phyloP scores from a whole-genome alignment of 2,329 filamentous ascomycete genomes.

The Monosporascus sp. region DNA sequence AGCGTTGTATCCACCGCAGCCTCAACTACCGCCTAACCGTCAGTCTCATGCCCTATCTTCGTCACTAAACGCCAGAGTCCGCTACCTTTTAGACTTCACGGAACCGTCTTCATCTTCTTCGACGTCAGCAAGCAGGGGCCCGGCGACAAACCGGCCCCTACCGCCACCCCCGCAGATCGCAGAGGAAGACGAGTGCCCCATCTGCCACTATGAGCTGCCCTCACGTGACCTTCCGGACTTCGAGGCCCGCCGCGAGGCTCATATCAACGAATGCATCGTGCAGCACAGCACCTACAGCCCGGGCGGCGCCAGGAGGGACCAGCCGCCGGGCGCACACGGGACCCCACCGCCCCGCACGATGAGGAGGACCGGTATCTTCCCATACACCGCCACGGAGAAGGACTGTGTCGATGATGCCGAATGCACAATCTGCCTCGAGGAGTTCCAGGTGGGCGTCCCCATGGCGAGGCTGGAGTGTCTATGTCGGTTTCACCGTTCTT shows the following conservation, averaged over 20 bases:
- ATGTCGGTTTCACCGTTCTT: constrained; percentile 57
- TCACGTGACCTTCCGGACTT: constrained; percentile 47
- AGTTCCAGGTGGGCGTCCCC: constrained; percentile 55
- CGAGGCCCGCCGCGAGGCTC: constrained; percentile 50
- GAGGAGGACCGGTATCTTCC: constrained; percentile 56
- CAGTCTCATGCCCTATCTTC: constrained; percentile 5
- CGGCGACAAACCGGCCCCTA: constrained; percentile 27
- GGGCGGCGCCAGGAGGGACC: constrained; percentile 19
- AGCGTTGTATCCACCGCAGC: neutral
- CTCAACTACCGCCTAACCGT: constrained; percentile 13
- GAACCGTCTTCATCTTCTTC: constrained; percentile 28
- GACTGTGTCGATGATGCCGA: constrained; percentile 64
- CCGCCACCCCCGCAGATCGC: constrained; percentile 45
- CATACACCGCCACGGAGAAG: constrained; percentile 61
- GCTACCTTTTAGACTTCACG: constrained; percentile 26
- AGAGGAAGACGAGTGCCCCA: constrained; percentile 75
- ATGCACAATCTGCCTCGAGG: constrained; percentile 64
- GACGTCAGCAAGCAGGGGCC: constrained; percentile 22
- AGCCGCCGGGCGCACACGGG: constrained; percentile 13
- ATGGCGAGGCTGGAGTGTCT: constrained; percentile 66
- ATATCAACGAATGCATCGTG: constrained; percentile 54
- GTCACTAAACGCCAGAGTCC: constrained; percentile 6
- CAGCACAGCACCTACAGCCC: constrained; percentile 46
- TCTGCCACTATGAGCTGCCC: constrained; percentile 69
- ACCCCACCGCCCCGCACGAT: constrained; percentile 29